A percentile compares a stretch with the other conserved stretches of the same genome.
Conservation (phyloP, 2,329 filamentous ascomycete genomes). For the Colletotrichum neosansevieriae region DNA sequence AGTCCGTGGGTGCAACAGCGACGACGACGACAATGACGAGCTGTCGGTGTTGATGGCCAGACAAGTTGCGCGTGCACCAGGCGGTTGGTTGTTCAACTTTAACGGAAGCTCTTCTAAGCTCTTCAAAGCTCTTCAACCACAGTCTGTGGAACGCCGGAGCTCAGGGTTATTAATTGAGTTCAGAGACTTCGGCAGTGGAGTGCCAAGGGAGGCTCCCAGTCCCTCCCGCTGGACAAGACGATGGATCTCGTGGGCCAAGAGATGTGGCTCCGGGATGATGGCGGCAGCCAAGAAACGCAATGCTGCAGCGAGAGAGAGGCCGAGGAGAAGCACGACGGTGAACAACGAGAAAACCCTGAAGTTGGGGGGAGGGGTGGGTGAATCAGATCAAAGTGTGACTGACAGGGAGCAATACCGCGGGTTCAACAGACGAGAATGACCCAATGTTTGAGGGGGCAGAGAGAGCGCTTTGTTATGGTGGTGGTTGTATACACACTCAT, state of each 20-base stretch:
- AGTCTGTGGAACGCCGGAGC: neutral
- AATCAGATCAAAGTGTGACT: conserved; percentile 7
- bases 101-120: conserved; percentile 30
- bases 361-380: conserved; percentile 10
- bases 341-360: conserved; percentile 23
- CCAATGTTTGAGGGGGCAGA: conserved; percentile 14
- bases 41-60: conserved; percentile 3
- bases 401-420: conserved; percentile 15
- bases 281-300: conserved; percentile 34
- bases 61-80: neutral
- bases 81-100: conserved; percentile 17
- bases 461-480: conserved; percentile 21
- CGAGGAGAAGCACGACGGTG: conserved; percentile 30
- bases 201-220: conserved; percentile 38
- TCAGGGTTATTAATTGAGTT: conserved; percentile 34
- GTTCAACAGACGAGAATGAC: conserved; percentile 17
- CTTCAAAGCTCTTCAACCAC: conserved; percentile 18
- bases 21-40: conserved; percentile 9
- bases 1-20: conserved; percentile 9
- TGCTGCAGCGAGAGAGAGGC: conserved; percentile 32
- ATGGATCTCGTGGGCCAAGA: conserved; percentile 39
- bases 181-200: conserved; percentile 36
- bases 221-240: conserved; percentile 29
- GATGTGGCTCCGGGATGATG: conserved; percentile 40
- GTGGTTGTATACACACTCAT: conserved; percentile 34